Conservation (phyloP, 345 rosid species). For the Gossypium australe region DNA sequence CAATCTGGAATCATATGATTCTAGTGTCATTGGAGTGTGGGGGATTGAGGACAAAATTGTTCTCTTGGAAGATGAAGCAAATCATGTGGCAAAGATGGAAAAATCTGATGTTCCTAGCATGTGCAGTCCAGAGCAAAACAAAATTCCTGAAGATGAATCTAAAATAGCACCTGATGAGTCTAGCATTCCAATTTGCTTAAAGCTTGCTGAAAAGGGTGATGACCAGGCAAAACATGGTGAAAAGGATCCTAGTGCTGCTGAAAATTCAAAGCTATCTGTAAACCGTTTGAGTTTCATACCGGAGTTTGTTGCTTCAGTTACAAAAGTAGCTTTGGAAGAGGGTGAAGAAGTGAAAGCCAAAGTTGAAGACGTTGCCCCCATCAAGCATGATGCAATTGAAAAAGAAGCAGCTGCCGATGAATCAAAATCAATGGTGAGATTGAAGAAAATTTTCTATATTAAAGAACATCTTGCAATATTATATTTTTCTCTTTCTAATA, state of each 20-base stretch:
- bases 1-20: conserved; percentile 17
- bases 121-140: conserved; percentile 22
- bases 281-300: conserved; percentile 49
- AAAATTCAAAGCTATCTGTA: conserved; percentile 40
- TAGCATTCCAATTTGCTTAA: conserved; percentile 17
- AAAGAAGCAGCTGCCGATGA: conserved; percentile 34
- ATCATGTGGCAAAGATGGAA: conserved; percentile 24
- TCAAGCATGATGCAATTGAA: conserved; percentile 24
- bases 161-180: conserved; percentile 17
- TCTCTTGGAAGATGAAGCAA: conserved; percentile 32
- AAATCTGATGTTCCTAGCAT: conserved; percentile 17
- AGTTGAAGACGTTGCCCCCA: conserved; percentile 35
- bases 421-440: conserved; percentile 59
- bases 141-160: neutral
- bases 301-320: conserved; percentile 62
- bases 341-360: conserved; percentile 61
- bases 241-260: conserved; percentile 32
- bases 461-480: neutral
- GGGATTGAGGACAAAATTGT: conserved; percentile 27
- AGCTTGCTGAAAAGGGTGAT: conserved; percentile 22
- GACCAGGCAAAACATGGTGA: conserved; percentile 25
- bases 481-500: conserved; percentile 23
- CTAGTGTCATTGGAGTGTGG: conserved; percentile 26
- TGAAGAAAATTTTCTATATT: conserved; percentile 13
- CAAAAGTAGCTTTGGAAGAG: conserved; percentile 71